Evolutionary conservation across 2,329 filamentous ascomycete genomes (phyloP).

Genomic region (Davidsoniella virescens): DNA sequence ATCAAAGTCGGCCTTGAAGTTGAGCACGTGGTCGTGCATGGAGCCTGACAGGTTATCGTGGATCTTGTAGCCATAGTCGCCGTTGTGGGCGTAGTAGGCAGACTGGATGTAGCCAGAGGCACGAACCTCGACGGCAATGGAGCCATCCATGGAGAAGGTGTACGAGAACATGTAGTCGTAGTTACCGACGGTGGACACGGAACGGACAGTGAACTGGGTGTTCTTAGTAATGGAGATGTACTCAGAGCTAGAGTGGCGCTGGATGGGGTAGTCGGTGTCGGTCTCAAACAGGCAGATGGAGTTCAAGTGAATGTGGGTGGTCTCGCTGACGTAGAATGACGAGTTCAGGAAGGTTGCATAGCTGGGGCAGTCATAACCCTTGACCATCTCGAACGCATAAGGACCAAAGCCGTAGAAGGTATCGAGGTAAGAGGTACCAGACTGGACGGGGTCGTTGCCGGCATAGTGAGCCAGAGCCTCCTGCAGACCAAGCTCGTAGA

Average conservation of each 20-base stretch:
- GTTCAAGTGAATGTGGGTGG: constrained; percentile 19
- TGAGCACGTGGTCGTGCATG: constrained; percentile 25
- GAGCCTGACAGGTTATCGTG: constrained; percentile 21
- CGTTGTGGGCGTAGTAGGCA: constrained; percentile 20
- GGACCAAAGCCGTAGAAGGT: constrained; percentile 23
- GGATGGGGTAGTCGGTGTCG: constrained; percentile 22
- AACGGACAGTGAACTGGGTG: constrained; percentile 17
- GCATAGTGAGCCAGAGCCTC: constrained; percentile 37
- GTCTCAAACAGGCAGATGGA: constrained; percentile 26
- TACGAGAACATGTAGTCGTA: constrained; percentile 28
- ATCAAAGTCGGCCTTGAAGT: constrained; percentile 27
- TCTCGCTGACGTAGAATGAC: constrained; percentile 19
- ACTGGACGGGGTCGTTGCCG: constrained; percentile 28
- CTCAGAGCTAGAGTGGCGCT: constrained; percentile 20
- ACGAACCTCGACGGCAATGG: constrained; percentile 24
- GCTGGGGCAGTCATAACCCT: constrained; percentile 27
- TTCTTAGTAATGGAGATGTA: constrained; percentile 19
- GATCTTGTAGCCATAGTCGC: constrained; percentile 22
- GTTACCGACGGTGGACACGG: constrained; percentile 23
- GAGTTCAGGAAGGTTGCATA: constrained; percentile 23
- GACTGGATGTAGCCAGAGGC: constrained; percentile 24
- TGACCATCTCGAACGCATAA: constrained; percentile 22
- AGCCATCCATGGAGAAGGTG: constrained; percentile 22
- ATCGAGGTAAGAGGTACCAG: constrained; percentile 28
- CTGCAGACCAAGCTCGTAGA: constrained; percentile 36